Base-by-base conservation (phyloP, 768 basidiomycete genomes). In the Kockovaella imperatae region DNA sequence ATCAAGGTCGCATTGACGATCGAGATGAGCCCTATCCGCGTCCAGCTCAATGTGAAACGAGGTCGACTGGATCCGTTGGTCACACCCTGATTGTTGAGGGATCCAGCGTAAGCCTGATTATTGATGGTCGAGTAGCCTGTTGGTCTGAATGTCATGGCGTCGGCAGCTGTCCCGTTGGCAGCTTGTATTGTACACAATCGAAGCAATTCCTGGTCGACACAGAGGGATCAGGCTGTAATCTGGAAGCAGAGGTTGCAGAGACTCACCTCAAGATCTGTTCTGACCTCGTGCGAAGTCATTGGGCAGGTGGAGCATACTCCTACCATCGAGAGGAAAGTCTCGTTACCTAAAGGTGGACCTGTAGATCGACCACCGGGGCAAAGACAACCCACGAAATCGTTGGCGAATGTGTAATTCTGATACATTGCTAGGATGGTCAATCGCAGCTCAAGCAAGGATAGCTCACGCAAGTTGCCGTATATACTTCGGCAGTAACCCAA, bases 361-460 rank as follows among this genome's bases (percentile, higher is more conserved):
- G 35, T 32, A n/a, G n/a, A n/a, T n/a, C n/a, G n/a, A n/a, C 45
- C 34, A 4, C 62, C 62, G 5, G 17, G 20, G 25, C 62, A 64
- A 7, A 60, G 42, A 25, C 62, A 64, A 10, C 29, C 35, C 10
- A 64, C 32, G 31, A 64, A 64, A 11, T 49, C 47, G 41, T 63
- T 59, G 20, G 54, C 53, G 25, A 47, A 57, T 4, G 52, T 50
- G 15, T 39, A 15, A 32, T 63, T 57, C 10, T 34, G 25, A 11
- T 49, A 43, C 25, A 40, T 31, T 25, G 52, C 57, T 59, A 35
- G 25, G n/a, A 7, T 4, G 1, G 48, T 47, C 30, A 42, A 34
- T 11, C 41, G 41, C 10, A 7, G 20, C 15, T 2, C 41, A 15
- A 15, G 15, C 35, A 23, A n/a, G 20, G 26, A 38, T n/a, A 14